Evolutionary conservation across 108 stramenopile genomes (phyloP).

Genomic region (Skeletonema tropicum): DNA sequence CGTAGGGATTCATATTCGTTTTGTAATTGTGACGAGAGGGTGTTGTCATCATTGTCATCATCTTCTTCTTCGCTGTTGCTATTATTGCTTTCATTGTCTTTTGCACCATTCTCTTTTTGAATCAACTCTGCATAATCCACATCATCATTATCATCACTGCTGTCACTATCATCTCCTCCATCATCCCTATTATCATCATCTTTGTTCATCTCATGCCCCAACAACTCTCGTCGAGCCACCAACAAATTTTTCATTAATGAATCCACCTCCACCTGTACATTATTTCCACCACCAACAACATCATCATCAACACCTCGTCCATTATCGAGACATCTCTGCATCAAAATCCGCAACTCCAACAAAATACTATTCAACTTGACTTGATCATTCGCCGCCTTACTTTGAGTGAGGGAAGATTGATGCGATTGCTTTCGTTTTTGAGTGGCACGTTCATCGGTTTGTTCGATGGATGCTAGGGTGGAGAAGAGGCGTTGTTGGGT

Average conservation of each 20-base stretch:
- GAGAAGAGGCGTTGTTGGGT: conserved; percentile 22
- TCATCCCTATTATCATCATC: conserved; percentile 47
- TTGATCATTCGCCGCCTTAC: conserved; percentile 57
- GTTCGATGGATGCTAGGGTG: conserved; percentile 38
- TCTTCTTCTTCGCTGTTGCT: conserved; percentile 3
- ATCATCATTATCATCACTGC: conserved; percentile 17
- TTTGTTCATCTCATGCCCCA: conserved; percentile 48
- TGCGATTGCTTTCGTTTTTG: conserved; percentile 17
- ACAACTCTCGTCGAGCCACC: conserved; percentile 33
- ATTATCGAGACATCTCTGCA: conserved; percentile 59
- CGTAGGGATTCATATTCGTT: conserved; percentile 60
- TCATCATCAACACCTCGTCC: conserved; percentile 8
- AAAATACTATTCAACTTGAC: conserved; percentile 59
- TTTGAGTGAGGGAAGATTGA: conserved; percentile 1
- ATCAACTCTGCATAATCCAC: conserved; percentile 59
- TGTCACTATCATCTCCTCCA: conserved; percentile 60
- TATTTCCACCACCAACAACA: background rate
- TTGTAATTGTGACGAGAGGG: conserved; percentile 36
- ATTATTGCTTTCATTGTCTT: background rate
- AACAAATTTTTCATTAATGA: conserved; percentile 63
- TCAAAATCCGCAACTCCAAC: conserved; percentile 73
- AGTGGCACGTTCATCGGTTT: conserved; percentile 32
- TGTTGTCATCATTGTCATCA: background rate
- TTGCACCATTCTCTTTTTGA: conserved; percentile 9
- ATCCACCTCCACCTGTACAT: conserved; percentile 48